phyloP scores from a whole-genome alignment of 2,329 filamentous ascomycete species.

The Pestalotiopsis sp. region DNA sequence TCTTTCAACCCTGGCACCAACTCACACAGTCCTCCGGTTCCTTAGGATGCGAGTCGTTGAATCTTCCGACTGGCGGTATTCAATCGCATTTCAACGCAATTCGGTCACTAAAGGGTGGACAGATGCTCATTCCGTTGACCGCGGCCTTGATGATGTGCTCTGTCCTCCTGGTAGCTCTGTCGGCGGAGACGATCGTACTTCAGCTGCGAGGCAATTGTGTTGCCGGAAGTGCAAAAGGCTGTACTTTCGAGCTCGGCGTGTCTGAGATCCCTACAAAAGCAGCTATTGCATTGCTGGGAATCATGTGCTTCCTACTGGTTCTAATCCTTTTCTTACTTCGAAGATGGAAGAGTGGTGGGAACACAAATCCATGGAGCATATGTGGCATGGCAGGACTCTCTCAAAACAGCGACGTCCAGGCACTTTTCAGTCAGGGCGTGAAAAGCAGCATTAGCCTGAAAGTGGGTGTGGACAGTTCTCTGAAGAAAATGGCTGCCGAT shows the following conservation, averaged over 20 bases:
- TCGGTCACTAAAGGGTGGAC: conserved; percentile 24
- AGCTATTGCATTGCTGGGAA: conserved; percentile 27
- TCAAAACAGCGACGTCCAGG: conserved; percentile 23
- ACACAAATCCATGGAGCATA: conserved; percentile 39
- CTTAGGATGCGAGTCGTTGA: conserved; percentile 33
- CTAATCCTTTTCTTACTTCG: conserved; percentile 26
- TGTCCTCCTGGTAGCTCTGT: conserved; percentile 30
- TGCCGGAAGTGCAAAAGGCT: conserved; percentile 26
- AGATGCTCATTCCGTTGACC: conserved; percentile 30
- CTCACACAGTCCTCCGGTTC: conserved; percentile 33
- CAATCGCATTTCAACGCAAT: conserved; percentile 24
- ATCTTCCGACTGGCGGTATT: conserved; percentile 26
- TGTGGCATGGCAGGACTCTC: conserved; percentile 35
- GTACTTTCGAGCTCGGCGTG: conserved; percentile 32
- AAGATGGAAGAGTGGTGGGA: conserved; percentile 34
- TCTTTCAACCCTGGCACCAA: conserved; percentile 40
- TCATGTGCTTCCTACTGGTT: conserved; percentile 31
- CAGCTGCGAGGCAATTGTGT: conserved; percentile 31
- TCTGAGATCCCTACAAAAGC: conserved; percentile 27
- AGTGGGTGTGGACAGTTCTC: conserved; percentile 18
- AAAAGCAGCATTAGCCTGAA: conserved; percentile 20
- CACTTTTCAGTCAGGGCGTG: conserved; percentile 22
- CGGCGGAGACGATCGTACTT: conserved; percentile 32
- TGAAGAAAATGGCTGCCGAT: conserved; percentile 21
- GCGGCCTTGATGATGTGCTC: conserved; percentile 28